A percentile compares a stretch with the other conserved stretches of the same genome.
These are phyloP conservation scores for Aspergillus glaucus DNA, from an alignment of 2,329 filamentous ascomycete species.

Conservation along the genomic window DNA sequence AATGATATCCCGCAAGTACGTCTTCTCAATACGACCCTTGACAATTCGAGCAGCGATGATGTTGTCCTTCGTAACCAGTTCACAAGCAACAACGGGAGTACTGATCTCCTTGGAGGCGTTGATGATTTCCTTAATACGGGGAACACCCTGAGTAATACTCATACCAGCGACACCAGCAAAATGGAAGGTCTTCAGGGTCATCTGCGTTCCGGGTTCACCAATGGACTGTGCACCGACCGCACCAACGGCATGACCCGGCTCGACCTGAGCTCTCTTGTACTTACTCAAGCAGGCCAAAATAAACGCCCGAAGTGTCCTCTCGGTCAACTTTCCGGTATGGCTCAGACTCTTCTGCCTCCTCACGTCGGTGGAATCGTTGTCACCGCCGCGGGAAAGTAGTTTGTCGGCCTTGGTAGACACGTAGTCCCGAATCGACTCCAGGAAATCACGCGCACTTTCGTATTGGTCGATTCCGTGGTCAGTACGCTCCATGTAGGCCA, in stretches of 20 bases:
- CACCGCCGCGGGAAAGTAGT: constrained; percentile 42
- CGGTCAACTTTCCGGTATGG: constrained; percentile 76
- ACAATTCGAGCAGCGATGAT: constrained; percentile 81
- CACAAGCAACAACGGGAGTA: constrained; percentile 87
- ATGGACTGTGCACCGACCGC: constrained; percentile 97
- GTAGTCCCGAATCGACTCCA: constrained; percentile 70
- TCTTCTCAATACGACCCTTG: constrained; percentile 92
- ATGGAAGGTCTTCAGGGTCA: constrained; percentile 99
- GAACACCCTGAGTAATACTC: constrained; percentile 98
- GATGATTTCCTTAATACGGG: constrained; percentile 99
- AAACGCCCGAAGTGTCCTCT: constrained; percentile 66
- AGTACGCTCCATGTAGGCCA: constrained; percentile 64
- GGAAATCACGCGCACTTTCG: constrained; percentile 76
- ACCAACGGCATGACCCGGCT: constrained; percentile 92
- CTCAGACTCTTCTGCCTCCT: constrained; percentile 44
- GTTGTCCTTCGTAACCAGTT: constrained; percentile 67
- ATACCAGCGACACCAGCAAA: constrained; percentile 99
- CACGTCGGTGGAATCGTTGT: constrained; percentile 22
- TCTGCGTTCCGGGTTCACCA: constrained; percentile 95
- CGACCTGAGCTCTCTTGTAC: constrained; percentile 83
- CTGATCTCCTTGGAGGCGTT: constrained; percentile 92
- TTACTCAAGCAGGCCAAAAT: constrained; percentile 78
- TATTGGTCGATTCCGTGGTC: constrained; percentile 66
- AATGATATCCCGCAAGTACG: constrained; percentile 75
- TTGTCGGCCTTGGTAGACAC: constrained; percentile 58